Conservation (phyloP, 495 filamentous ascomycete genomes). For the Aspergillus conjunctus region DNA sequence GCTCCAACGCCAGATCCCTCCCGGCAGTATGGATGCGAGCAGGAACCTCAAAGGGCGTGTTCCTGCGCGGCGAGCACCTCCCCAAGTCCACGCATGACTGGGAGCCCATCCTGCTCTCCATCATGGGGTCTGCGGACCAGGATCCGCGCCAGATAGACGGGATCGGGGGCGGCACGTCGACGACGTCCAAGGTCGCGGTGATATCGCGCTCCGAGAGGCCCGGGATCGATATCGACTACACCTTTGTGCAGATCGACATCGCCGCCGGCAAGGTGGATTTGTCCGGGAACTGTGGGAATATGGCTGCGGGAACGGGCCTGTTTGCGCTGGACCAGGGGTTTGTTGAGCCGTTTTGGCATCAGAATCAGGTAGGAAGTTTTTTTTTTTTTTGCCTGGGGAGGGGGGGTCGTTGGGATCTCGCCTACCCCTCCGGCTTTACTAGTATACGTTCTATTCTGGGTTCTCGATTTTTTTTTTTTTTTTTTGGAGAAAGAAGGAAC, state of each 20-base stretch:
- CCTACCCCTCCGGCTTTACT: no score
- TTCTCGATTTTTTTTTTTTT: no score
- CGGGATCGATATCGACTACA: slow-evolving; percentile 41
- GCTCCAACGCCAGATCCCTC: slow-evolving; percentile 4
- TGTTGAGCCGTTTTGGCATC: background rate
- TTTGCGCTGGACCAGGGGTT: slow-evolving; percentile 42
- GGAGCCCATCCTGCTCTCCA: slow-evolving; percentile 35
- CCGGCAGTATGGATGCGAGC: slow-evolving; percentile 41
- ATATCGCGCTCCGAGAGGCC: slow-evolving; percentile 31
- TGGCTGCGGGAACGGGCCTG: slow-evolving; percentile 39
- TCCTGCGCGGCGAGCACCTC: slow-evolving; percentile 36
- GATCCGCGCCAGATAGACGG: slow-evolving; percentile 34
- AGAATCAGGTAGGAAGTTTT: no score
- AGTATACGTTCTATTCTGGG: no score
- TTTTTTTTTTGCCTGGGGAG: no score
- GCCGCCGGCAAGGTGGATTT: slow-evolving; percentile 37
- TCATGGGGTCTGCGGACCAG: slow-evolving; percentile 29
- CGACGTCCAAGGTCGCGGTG: slow-evolving; percentile 44
- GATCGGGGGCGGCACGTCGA: slow-evolving; percentile 42
- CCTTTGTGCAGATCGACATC: slow-evolving; percentile 39
- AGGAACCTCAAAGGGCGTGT: slow-evolving; percentile 43
- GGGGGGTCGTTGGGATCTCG: no score
- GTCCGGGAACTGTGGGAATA: slow-evolving; percentile 48
- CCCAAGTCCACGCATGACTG: slow-evolving; percentile 26
- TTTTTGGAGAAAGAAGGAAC: no score